phyloP scores from a whole-genome alignment of 345 rosid species.

The Raphanus sativus region DNA sequence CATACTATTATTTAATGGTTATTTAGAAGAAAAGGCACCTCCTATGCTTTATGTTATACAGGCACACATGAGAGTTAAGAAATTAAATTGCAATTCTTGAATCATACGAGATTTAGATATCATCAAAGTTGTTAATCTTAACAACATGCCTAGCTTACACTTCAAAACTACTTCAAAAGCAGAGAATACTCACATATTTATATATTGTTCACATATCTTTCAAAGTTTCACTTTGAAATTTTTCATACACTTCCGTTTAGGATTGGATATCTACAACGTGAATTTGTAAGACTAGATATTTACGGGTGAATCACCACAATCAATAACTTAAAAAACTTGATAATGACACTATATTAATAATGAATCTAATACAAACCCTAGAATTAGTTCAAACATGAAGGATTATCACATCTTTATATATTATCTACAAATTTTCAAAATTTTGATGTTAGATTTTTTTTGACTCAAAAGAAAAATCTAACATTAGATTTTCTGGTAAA shows the following conservation, averaged over 20 bases:
- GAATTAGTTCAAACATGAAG: neutral
- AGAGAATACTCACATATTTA: neutral
- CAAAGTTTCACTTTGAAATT: neutral
- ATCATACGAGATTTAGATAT: neutral
- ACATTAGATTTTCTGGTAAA: neutral
- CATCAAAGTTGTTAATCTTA: slow-evolving; percentile 10
- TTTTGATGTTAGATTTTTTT: neutral
- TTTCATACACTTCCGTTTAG: neutral
- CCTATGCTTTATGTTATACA: neutral
- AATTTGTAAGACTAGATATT: neutral
- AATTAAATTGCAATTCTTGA: neutral
- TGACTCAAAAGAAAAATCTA: no score
- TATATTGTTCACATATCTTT: neutral
- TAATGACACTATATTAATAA: neutral
- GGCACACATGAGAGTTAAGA: no score
- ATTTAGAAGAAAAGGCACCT: slow-evolving; percentile 8
- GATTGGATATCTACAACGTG: neutral
- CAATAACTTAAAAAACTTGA: neutral
- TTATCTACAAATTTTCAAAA: neutral
- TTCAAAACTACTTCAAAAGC: neutral
- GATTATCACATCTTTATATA: neutral
- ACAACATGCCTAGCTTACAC: neutral
- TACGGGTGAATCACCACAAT: no score
- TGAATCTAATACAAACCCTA: neutral
- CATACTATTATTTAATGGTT: slow-evolving; percentile 9